Conservation (phyloP, 106 monocot species). For the Dioscorea alata region DNA sequence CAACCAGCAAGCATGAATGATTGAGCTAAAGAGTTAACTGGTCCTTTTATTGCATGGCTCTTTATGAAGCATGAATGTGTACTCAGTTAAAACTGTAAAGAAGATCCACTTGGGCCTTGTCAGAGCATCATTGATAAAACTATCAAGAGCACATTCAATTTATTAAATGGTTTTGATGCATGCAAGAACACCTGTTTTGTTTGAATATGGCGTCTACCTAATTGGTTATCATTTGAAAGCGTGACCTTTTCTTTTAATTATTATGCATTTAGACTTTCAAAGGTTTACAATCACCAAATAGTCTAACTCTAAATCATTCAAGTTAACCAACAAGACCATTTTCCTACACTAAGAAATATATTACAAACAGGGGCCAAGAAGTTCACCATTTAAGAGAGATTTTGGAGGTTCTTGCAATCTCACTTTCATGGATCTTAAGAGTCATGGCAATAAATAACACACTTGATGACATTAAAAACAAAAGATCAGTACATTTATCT, state of each 20-base stretch:
- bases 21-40: no score
- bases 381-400: no score
- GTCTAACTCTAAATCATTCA: neutral
- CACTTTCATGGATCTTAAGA: no score
- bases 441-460: no score
- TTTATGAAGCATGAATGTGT: slow-evolving; percentile 70
- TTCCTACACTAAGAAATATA: no score
- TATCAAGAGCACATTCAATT: neutral
- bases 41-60: slow-evolving; percentile 49
- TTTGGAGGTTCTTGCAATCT: no score
- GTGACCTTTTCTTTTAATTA: neutral
- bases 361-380: no score
- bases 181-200: neutral
- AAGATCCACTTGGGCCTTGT: neutral
- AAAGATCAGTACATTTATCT: neutral
- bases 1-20: slow-evolving; percentile 6
- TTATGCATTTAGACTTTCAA: neutral
- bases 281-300: neutral
- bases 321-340: no score
- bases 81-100: slow-evolving; percentile 56
- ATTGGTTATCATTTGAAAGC: neutral
- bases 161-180: neutral
- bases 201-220: neutral
- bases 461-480: neutral
- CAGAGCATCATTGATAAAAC: no score